Conservation (phyloP, 768 basidiomycete genomes). For the Butyriboletus loyo region DNA sequence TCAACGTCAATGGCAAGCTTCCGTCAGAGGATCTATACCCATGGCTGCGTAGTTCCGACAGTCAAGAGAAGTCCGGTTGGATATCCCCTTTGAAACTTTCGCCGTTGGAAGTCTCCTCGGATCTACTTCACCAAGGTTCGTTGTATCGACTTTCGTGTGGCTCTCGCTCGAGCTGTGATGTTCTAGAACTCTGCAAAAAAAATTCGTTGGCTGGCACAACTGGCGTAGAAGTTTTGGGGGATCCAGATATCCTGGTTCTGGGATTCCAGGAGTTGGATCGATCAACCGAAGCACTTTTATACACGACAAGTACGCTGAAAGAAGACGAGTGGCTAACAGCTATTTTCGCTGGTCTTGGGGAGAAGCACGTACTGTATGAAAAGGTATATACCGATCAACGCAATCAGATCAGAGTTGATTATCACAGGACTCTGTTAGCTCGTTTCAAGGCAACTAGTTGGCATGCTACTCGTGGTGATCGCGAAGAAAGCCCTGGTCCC, state of each 20-base stretch:
- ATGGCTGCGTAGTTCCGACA: constrained; percentile 50
- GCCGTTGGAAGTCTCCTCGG: constrained; percentile 28
- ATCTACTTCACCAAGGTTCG: constrained; percentile 26
- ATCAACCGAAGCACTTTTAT: constrained; percentile 74
- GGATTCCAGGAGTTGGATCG: constrained; percentile 81
- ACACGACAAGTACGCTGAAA: constrained; percentile 55
- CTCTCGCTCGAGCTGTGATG: background rate
- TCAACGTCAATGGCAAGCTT: constrained; percentile 67
- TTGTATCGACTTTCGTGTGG: background rate
- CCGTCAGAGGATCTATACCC: constrained; percentile 69
- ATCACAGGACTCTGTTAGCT: constrained; percentile 42
- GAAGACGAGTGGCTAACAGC: constrained; percentile 73
- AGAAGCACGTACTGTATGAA: constrained; percentile 58
- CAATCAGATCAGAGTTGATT: background rate
- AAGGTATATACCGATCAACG: constrained; percentile 44
- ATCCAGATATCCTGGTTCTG: constrained; percentile 70
- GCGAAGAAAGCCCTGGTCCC: constrained; percentile 50
- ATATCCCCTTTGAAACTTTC: constrained; percentile 39
- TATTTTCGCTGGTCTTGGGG: constrained; percentile 66
- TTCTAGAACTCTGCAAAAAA: constrained; percentile 9
- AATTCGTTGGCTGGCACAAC: background rate
- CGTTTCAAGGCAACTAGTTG: constrained; percentile 75
- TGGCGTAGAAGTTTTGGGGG: constrained; percentile 27
- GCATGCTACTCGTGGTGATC: constrained; percentile 72
- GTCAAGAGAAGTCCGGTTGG: constrained; percentile 9